Evolutionary conservation across 2,329 filamentous ascomycete genomes (phyloP), one percentile per base, ranked within the genome.

Genomic region (Aspergillus sp.): DNA sequence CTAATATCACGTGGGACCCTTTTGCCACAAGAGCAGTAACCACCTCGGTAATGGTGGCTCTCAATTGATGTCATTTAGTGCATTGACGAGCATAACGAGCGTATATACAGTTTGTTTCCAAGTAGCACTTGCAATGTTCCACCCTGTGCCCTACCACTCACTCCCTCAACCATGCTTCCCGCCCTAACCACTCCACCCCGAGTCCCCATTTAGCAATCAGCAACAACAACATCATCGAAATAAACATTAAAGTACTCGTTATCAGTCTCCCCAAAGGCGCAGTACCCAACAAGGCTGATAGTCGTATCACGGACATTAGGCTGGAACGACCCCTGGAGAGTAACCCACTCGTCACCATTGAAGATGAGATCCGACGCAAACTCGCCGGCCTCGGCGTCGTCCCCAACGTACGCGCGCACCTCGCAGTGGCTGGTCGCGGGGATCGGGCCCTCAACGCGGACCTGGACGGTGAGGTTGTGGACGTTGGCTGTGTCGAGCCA

Each of bases 401-500:
- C 51, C 11, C 51, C 34, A 2, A 45, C 22, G 31, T 43, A 28
- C 3, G 51, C 51, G 34, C 19, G 23, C 8, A 43, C 34, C 11
- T 34, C 25, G 34, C 51, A 54, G 11, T 34, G 19, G 11, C 22
- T 22, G 9, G 4, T 28, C 1, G 13, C 34, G 13, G 34, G n/a
- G 19, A 45, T 23, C 11, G 34, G 19, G 19, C 41, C 51, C 7
- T 23, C 30, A 9, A 54, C 31, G 4, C 34, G 51, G 19, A 54
- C 19, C 5, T 45, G 34, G 5, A 54, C 51, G 51, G 51, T 54
- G 3, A 54, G 51, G 19, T 43, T 41, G 51, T 54, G 38, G 19
- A 38, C 13, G 5, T 43, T 22, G 11, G 41, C 51, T 22, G 41
- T 38, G 51, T 54, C 51, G 51, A 54, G 51, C 51, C 51, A 54